phyloP scores from a whole-genome alignment of 2,329 filamentous ascomycete species.

The Dactylellina haptotyla region DNA sequence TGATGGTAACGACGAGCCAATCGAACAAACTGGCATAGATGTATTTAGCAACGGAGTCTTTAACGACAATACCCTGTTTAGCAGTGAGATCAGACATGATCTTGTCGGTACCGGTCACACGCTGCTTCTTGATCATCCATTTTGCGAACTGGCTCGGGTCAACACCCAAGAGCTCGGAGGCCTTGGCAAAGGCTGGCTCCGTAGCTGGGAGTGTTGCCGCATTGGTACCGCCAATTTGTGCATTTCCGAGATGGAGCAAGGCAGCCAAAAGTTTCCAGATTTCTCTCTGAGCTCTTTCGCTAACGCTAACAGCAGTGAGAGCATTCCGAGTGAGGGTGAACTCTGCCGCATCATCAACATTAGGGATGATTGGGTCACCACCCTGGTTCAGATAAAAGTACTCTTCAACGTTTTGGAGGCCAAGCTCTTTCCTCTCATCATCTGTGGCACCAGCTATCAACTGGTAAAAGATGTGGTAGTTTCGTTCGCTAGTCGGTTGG shows the following conservation, averaged over 20 bases:
- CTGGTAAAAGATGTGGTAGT: conserved; percentile 99
- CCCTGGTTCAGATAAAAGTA: conserved; percentile 98
- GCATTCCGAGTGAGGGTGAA: conserved; percentile 89
- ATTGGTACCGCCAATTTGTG: conserved; percentile 91
- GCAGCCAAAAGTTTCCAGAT: conserved; percentile 93
- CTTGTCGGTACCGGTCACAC: conserved; percentile 95
- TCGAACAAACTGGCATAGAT: conserved; percentile 98
- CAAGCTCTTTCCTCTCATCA: conserved; percentile 80
- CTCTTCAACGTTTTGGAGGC: conserved; percentile 82
- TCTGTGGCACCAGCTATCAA: conserved; percentile 91
- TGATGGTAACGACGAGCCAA: conserved; percentile 98
- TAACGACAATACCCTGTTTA: conserved; percentile 90
- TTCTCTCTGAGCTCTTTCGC: conserved; percentile 75
- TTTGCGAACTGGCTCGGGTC: conserved; percentile 87
- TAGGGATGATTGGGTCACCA: conserved; percentile 87
- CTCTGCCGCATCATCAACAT: conserved; percentile 93
- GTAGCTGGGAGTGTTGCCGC: conserved; percentile 84
- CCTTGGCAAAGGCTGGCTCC: conserved; percentile 83
- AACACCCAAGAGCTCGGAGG: conserved; percentile 86
- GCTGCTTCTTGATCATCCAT: conserved; percentile 99
- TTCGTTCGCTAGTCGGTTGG: conserved; percentile 95
- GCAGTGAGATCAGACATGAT: conserved; percentile 95
- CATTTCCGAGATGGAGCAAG: conserved; percentile 91
- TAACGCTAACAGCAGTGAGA: conserved; percentile 85
- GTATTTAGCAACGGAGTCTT: conserved; percentile 97